Percentiles rank a stretch among this genome's conserved stretches.
Conservation (phyloP, 75 land plant genomes). For the Chamaecyparis obtusa region DNA sequence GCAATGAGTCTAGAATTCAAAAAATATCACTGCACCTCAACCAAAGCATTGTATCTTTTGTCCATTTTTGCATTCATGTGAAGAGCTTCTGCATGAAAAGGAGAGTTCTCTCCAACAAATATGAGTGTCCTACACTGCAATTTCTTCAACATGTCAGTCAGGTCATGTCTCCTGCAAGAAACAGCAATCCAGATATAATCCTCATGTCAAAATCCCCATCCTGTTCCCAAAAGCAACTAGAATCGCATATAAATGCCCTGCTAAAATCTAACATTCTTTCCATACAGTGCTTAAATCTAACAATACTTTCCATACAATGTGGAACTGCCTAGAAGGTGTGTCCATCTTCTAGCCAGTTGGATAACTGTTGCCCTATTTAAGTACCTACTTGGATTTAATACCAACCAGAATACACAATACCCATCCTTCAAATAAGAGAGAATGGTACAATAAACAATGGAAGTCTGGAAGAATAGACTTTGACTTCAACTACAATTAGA, state of each 20-base stretch:
- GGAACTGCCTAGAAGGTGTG: not conserved
- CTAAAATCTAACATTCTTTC: not conserved
- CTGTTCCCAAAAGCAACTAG: not conserved
- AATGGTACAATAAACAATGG: not conserved
- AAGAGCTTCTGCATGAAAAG: conserved; percentile 69
- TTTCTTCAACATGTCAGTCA: conserved; percentile 55
- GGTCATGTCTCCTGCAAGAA: conserved; percentile 47
- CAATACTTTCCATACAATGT: too few species aligned
- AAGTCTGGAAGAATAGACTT: not conserved
- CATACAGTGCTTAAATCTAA: not conserved
- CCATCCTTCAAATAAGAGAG: not conserved
- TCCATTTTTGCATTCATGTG: conserved; percentile 68
- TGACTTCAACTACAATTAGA: not conserved
- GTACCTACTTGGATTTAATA: not conserved
- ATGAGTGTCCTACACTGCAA: conserved; percentile 73
- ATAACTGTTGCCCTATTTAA: not conserved
- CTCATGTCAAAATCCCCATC: not conserved
- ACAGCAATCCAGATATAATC: not conserved
- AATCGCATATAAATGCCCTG: not conserved
- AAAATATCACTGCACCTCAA: conserved; percentile 50
- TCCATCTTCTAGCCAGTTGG: not conserved
- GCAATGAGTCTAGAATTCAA: not conserved
- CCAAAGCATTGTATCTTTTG: conserved; percentile 54
- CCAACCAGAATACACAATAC: not conserved
- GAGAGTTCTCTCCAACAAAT: conserved; percentile 83